A percentile compares a stretch with the other conserved stretches of the same genome.
Conservation (phyloP, 148 eudicot genomes). For the Arbutus unedo region DNA sequence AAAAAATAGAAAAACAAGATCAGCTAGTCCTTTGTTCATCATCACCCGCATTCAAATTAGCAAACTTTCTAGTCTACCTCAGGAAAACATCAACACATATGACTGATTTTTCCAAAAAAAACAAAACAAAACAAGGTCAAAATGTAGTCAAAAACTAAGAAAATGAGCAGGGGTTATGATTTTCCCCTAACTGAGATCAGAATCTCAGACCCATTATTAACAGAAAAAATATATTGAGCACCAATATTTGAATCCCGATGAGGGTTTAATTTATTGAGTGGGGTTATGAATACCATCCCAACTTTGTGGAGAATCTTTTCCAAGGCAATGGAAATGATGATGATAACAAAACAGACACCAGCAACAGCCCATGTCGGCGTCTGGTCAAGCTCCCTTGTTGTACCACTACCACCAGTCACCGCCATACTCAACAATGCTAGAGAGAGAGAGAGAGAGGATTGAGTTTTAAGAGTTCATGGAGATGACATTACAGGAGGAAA, state of each 20-base stretch:
- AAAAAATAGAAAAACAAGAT: background rate
- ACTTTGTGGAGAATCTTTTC: conserved; percentile 57
- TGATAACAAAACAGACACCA: conserved; percentile 62
- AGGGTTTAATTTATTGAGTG: background rate
- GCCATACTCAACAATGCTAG: conserved; percentile 18
- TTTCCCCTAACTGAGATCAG: background rate
- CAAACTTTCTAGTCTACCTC: background rate
- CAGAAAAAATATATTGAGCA: too few relatives aligned
- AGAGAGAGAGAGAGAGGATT: background rate
- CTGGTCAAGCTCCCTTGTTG: conserved; percentile 45
- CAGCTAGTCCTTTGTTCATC: background rate
- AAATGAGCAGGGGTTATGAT: background rate
- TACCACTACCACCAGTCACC: conserved; percentile 19
- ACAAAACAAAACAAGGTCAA: background rate
- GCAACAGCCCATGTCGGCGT: conserved; percentile 95
- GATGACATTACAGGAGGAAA: background rate
- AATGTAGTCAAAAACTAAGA: background rate
- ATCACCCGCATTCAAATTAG: background rate
- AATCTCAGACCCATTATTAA: background rate
- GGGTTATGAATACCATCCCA: conserved; percentile 39
- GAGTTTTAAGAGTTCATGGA: background rate
- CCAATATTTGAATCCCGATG: too few relatives aligned
- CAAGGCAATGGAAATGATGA: conserved; percentile 58
- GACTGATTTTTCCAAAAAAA: background rate
- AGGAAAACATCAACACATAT: background rate